phyloP scores from a whole-genome alignment of 2,329 filamentous ascomycete species.

The Bipolaris gigantea region DNA sequence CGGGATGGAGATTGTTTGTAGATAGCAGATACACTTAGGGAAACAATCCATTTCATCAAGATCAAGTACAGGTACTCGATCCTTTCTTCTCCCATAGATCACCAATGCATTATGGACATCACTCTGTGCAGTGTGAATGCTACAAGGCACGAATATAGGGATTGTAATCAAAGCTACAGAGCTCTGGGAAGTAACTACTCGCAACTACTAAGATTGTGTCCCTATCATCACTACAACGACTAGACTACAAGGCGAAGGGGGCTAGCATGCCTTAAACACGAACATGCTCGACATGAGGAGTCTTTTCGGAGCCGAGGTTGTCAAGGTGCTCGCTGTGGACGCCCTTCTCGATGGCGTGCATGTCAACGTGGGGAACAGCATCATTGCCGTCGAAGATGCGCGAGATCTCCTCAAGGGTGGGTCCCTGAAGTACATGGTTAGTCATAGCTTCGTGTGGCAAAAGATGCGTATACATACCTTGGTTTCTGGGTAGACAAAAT shows the following conservation, averaged over 20 bases:
- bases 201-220: not conserved
- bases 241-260: not conserved
- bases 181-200: not conserved
- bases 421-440: conserved; percentile 48
- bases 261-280: conserved; percentile 8
- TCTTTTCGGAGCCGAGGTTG: conserved; percentile 20
- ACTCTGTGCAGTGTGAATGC: no score
- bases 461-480: conserved; percentile 37
- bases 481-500: conserved; percentile 53
- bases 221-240: not conserved
- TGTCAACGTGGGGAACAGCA: conserved; percentile 43
- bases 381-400: conserved; percentile 69
- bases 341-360: conserved; percentile 29
- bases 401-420: conserved; percentile 69
- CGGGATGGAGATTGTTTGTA: no score
- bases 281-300: conserved; percentile 14
- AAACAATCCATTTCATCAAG: no score
- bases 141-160: not conserved
- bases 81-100: no score
- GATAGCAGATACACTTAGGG: no score
- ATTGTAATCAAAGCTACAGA: not conserved
- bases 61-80: no score
- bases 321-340: conserved; percentile 17
- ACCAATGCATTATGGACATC: no score
- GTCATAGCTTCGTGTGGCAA: not conserved